Percentiles rank a stretch among this genome's conserved stretches.
Conservation (phyloP, 2,329 filamentous ascomycete genomes). For the Penicillium expansum region DNA sequence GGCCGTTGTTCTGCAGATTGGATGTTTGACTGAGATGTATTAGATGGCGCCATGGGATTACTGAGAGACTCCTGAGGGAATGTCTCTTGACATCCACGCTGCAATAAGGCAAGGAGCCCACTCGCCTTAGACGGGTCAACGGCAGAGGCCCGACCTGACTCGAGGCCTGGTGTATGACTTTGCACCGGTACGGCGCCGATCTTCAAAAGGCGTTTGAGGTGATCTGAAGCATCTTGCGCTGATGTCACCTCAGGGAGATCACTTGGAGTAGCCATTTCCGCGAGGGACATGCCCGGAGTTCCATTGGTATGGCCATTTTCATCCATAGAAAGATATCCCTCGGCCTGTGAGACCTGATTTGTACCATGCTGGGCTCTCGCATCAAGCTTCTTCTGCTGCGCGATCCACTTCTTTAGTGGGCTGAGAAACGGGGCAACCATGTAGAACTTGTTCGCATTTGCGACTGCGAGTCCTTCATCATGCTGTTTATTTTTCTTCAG, state of each 20-base stretch:
- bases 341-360: slow-evolving; percentile 45
- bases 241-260: slow-evolving; percentile 43
- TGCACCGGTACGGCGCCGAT: slow-evolving; percentile 28
- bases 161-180: slow-evolving; percentile 9
- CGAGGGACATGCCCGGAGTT: slow-evolving; percentile 17
- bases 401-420: slow-evolving; percentile 84
- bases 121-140: slow-evolving; percentile 46
- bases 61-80: slow-evolving; percentile 26
- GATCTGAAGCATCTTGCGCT: slow-evolving; percentile 47
- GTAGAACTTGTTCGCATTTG: slow-evolving; percentile 85
- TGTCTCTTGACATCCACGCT: slow-evolving; percentile 38
- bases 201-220: slow-evolving; percentile 52
- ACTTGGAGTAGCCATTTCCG: slow-evolving; percentile 31
- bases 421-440: slow-evolving; percentile 94
- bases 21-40: slow-evolving; percentile 49
- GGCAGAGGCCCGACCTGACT: slow-evolving; percentile 20
- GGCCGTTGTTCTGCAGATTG: slow-evolving; percentile 56
- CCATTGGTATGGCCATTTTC: slow-evolving; percentile 41
- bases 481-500: slow-evolving; percentile 71
- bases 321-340: slow-evolving; percentile 59
- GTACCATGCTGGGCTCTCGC: slow-evolving; percentile 46
- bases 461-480: slow-evolving; percentile 54
- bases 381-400: slow-evolving; percentile 76
- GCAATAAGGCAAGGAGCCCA: slow-evolving; percentile 57
- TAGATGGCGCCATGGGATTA: slow-evolving; percentile 57